These are phyloP conservation scores for Arachis hypogaea DNA, from an alignment of 306 rosid species.

Conservation along the genomic window DNA sequence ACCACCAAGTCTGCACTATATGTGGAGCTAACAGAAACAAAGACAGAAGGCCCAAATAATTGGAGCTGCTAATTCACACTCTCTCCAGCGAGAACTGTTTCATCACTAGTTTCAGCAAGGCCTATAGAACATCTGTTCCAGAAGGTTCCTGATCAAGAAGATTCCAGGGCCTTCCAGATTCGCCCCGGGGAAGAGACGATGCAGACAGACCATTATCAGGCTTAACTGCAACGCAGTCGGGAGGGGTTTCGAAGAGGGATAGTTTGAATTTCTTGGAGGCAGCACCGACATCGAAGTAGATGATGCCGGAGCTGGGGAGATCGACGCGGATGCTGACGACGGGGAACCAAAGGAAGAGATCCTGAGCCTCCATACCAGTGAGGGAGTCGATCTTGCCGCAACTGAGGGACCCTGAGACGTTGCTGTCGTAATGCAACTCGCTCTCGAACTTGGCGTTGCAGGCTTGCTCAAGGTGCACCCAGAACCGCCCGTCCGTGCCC, in stretches of 20 bases:
- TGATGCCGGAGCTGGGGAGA: conserved; percentile 76
- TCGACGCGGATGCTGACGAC: conserved; percentile 84
- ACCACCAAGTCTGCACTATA: conserved; percentile 49
- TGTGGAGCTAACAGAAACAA: conserved; percentile 46
- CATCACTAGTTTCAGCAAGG: conserved; percentile 27
- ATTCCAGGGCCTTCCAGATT: conserved; percentile 44
- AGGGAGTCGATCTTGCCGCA: conserved; percentile 64
- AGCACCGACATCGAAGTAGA: conserved; percentile 83
- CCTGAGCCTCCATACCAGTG: conserved; percentile 76
- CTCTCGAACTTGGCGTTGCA: conserved; percentile 90
- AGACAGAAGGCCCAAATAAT: conserved; percentile 41
- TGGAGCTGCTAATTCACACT: conserved; percentile 46
- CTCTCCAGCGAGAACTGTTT: conserved; percentile 30
- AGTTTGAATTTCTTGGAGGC: conserved; percentile 69
- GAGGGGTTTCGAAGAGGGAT: conserved; percentile 83
- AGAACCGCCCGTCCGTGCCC: conserved; percentile 52
- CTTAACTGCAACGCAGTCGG: conserved; percentile 58
- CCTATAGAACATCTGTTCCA: conserved; percentile 56
- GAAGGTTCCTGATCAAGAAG: conserved; percentile 37
- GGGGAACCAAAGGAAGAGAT: conserved; percentile 82
- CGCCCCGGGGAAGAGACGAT: conserved; percentile 44
- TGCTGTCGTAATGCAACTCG: conserved; percentile 76
- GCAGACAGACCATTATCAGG: conserved; percentile 16
- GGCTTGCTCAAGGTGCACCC: conserved; percentile 73
- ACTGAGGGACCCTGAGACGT: conserved; percentile 69